Evolutionary conservation across 768 basidiomycete species (phyloP), one percentile per base, ranked within the genome.

Genomic region (Pleurotus ostreatus): DNA sequence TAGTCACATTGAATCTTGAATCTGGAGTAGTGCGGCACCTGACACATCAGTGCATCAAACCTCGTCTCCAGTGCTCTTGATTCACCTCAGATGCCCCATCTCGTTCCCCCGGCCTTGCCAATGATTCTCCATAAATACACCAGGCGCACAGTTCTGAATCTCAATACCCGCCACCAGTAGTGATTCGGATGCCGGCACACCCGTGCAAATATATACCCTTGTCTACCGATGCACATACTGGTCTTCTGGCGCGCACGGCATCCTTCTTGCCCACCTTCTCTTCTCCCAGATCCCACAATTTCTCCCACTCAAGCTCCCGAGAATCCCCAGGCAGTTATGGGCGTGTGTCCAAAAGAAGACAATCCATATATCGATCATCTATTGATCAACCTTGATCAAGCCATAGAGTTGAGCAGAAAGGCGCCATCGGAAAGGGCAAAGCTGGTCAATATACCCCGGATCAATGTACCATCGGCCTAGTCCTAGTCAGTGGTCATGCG

Each of bases 231-330:
- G 30, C 30, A 34, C 30, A 34, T 34, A 34, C 15, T n/a, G 41
- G 41, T 44, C 41, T 44, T 44, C 41, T 44, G 46, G 47, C n/a
- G 47, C n/a, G 22, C n/a, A 23, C 30, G 47, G 23, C n/a, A 48
- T n/a, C 47, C 47, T n/a, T 47, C 46, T 18, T 47, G 6, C 12
- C 6, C 22, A 22, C 46, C 23, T 20, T 48, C 47, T 48, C 30
- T 48, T 34, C 47, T 48, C 22, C 16, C 22, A 48, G 23, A 23
- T n/a, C 30, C 12, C 3, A 12, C 11, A 5, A 48, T 16, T 48
- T 23, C 41, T 53, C 57, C 52, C 34, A 55, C 18, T 46, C 38
- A 22, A 44, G 12, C 41, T 44, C 20, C 41, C 22, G 47, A 48
- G 47, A 34, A 48, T 48, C 47, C 47, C 15, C n/a, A 48, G 16